Conservation (phyloP, 345 rosid genomes). For the Triadica sebifera region DNA sequence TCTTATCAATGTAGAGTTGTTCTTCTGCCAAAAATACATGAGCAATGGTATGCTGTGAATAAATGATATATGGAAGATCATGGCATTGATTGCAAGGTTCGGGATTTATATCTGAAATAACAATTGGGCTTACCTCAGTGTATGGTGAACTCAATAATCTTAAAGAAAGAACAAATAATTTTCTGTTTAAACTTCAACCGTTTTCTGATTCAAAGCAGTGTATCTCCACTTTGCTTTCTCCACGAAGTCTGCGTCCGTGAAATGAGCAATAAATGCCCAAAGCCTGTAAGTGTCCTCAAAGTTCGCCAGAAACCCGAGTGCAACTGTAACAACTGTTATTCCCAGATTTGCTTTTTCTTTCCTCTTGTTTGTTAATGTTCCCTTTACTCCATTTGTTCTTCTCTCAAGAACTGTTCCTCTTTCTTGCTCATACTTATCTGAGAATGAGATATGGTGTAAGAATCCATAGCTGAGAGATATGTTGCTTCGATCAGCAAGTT, state of each 20-base stretch:
- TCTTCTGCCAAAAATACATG: conserved; percentile 9
- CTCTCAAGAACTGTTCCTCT: conserved; percentile 51
- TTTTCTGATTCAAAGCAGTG: conserved; percentile 62
- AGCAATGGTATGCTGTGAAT: background rate
- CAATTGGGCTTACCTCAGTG: background rate
- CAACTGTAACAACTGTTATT: conserved; percentile 65
- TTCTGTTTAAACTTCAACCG: conserved; percentile 47
- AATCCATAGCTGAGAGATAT: conserved; percentile 70
- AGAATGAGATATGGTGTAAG: conserved; percentile 61
- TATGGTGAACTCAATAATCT: background rate
- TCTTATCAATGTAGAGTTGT: background rate
- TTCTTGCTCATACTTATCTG: conserved; percentile 53
- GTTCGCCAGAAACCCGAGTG: conserved; percentile 74
- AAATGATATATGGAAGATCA: conserved; percentile 1
- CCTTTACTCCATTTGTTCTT: conserved; percentile 33
- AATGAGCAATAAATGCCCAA: conserved; percentile 82
- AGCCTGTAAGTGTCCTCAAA: conserved; percentile 80
- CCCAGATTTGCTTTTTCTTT: conserved; percentile 43
- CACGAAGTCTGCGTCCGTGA: conserved; percentile 84
- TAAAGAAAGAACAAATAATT: conserved; percentile 6
- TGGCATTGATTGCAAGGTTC: conserved; percentile 5
- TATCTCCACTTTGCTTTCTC: conserved; percentile 82
- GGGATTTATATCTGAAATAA: conserved; percentile 8
- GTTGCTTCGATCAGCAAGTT: conserved; percentile 73
- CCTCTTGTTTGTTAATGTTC: conserved; percentile 23